Percentiles rank a stretch among this genome's conserved stretches.
phyloP scores from a whole-genome alignment of 1,284 basidiomycete genomes.

The Heterobasidion parviporum region DNA sequence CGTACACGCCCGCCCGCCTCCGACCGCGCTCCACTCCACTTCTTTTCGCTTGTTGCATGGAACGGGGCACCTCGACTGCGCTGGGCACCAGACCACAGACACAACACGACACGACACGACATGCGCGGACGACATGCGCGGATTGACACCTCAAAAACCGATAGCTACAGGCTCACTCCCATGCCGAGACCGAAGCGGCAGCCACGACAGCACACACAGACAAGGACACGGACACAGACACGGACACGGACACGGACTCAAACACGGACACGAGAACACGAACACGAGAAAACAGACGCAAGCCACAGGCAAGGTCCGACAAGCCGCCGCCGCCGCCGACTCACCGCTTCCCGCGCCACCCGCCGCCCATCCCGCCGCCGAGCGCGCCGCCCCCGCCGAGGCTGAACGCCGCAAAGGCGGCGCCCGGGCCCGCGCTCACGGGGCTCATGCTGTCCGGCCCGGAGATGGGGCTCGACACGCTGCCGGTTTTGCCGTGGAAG shows the following conservation, averaged over 20 bases:
- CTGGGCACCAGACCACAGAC: too few relatives aligned
- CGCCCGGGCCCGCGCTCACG: slow-evolving; percentile 15
- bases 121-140: too few relatives aligned
- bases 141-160: background rate
- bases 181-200: too few relatives aligned
- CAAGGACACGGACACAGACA: too few relatives aligned
- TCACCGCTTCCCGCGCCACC: background rate
- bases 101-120: too few relatives aligned
- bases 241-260: too few relatives aligned
- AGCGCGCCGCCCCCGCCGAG: slow-evolving; percentile 18
- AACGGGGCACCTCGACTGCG: background rate
- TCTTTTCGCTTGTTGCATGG: background rate
- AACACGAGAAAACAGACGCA: background rate
- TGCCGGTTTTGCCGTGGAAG: slow-evolving; percentile 32
- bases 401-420: slow-evolving; percentile 26
- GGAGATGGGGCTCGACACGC: slow-evolving; percentile 20
- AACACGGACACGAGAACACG: background rate
- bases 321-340: too few relatives aligned
- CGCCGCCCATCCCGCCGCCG: background rate
- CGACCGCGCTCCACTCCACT: too few relatives aligned
- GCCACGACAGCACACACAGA: too few relatives aligned
- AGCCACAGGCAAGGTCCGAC: background rate
- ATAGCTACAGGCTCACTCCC: background rate
- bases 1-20: background rate
- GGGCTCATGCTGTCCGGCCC: slow-evolving; percentile 20